Percentiles rank a stretch among this genome's conserved stretches.
Evolutionary conservation across 2,329 filamentous ascomycete genomes (phyloP).

Genomic region (Alternaria panax): DNA sequence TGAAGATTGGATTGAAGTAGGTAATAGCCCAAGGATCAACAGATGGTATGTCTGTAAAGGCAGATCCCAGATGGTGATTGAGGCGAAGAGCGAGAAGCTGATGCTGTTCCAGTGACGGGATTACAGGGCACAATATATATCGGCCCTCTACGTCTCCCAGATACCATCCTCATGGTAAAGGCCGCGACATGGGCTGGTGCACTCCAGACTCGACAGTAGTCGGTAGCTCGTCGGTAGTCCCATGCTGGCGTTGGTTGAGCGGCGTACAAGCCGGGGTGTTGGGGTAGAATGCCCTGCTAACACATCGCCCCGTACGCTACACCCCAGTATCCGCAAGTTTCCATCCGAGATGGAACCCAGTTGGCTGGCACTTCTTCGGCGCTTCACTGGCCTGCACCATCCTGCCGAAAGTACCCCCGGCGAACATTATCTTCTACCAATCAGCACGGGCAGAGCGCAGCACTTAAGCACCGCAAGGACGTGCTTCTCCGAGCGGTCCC

Average conservation of each 20-base stretch:
- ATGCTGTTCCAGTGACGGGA: slow-evolving; percentile 22
- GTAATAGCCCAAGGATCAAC: slow-evolving; percentile 5
- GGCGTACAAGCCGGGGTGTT: slow-evolving; percentile 18
- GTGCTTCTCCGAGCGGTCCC: slow-evolving; percentile 17
- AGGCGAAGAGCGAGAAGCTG: slow-evolving; percentile 29
- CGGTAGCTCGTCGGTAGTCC: slow-evolving; percentile 23
- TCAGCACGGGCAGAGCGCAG: slow-evolving; percentile 9
- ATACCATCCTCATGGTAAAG: slow-evolving; percentile 14
- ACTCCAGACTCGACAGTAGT: slow-evolving; percentile 31
- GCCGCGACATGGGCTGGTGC: slow-evolving; percentile 27
- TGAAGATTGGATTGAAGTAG: not conserved
- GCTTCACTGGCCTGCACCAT: slow-evolving; percentile 13
- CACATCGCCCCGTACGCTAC: slow-evolving; percentile 24
- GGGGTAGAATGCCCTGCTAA: slow-evolving; percentile 19
- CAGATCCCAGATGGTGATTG: slow-evolving; percentile 17
- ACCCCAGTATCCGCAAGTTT: slow-evolving; percentile 30
- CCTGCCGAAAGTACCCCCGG: slow-evolving; percentile 30
- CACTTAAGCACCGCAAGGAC: slow-evolving; percentile 6
- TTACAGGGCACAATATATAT: slow-evolving; percentile 31
- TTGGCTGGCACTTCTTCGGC: slow-evolving; percentile 23
- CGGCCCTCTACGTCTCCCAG: slow-evolving; percentile 6
- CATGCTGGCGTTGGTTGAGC: slow-evolving; percentile 27
- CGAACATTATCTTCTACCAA: slow-evolving; percentile 19
- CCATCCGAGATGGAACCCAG: slow-evolving; percentile 8
- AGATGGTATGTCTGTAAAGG: slow-evolving; percentile 5